Percentiles rank a stretch among this genome's conserved stretches.
Conservation (phyloP, 2,329 filamentous ascomycete species). For the Colletotrichum karsti region DNA sequence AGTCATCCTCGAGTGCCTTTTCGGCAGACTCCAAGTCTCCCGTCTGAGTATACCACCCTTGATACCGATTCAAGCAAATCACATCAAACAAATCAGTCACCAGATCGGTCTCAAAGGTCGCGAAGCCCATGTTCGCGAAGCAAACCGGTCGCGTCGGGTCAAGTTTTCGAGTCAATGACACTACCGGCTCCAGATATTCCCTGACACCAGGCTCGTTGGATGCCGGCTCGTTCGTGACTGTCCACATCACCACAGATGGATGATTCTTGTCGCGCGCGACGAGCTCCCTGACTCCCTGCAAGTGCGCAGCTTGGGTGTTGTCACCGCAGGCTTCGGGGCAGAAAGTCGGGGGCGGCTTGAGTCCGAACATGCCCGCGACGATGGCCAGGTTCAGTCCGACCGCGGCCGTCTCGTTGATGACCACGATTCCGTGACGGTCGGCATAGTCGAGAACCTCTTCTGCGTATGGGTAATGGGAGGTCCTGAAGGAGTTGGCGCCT, state of each 20-base stretch:
- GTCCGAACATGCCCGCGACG: constrained; percentile 21
- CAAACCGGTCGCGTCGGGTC: constrained; percentile 36
- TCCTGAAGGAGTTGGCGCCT: constrained; percentile 41
- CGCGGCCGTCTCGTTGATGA: constrained; percentile 38
- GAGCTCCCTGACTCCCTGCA: constrained; percentile 34
- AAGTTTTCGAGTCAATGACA: constrained; percentile 32
- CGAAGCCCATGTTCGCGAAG: constrained; percentile 33
- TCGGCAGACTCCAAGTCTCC: constrained; percentile 35
- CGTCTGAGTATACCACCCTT: constrained; percentile 37
- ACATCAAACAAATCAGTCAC: constrained; percentile 38
- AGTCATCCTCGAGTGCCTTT: constrained; percentile 32
- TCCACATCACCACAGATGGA: constrained; percentile 36
- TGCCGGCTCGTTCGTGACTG: constrained; percentile 35
- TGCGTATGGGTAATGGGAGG: constrained; percentile 40
- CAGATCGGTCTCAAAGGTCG: constrained; percentile 25
- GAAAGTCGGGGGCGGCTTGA: constrained; percentile 25
- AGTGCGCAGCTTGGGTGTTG: constrained; percentile 30
- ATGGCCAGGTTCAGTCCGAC: constrained; percentile 36
- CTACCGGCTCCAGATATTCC: constrained; percentile 36
- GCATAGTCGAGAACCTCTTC: constrained; percentile 39
- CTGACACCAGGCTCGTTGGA: constrained; percentile 31
- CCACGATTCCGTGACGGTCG: constrained; percentile 37
- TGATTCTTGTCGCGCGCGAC: constrained; percentile 38
- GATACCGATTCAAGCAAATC: constrained; percentile 38
- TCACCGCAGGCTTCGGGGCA: constrained; percentile 31